Percentiles rank a stretch among this genome's conserved stretches.
Evolutionary conservation across 2,329 filamentous ascomycete species (phyloP).

Genomic region (Xylaria digitata): DNA sequence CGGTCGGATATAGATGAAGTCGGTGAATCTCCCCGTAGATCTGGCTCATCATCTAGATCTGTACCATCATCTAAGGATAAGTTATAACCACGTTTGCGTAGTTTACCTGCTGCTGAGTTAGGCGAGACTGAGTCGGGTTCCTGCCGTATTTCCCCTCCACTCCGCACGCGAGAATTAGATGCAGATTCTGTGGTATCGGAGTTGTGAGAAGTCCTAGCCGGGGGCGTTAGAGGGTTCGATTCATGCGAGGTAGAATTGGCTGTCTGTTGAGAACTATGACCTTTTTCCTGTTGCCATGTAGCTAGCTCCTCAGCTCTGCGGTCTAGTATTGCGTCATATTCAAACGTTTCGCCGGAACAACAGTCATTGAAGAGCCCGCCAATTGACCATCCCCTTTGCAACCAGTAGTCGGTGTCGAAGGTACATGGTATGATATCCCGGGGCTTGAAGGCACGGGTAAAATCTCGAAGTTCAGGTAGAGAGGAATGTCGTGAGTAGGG

Average conservation of each 20-base stretch:
- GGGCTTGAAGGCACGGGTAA: constrained; percentile 76
- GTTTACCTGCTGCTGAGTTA: background rate
- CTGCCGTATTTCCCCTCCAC: background rate
- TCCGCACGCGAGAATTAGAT: background rate
- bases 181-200: background rate
- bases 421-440: constrained; percentile 87
- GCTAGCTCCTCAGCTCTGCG: constrained; percentile 22
- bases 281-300: background rate
- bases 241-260: background rate
- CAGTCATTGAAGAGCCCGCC: constrained; percentile 75
- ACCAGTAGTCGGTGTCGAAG: constrained; percentile 72
- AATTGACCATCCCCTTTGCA: constrained; percentile 70
- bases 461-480: constrained; percentile 78
- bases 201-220: background rate
- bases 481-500: constrained; percentile 93
- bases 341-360: constrained; percentile 71
- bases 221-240: constrained; percentile 10
- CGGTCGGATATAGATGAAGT: constrained; percentile 46
- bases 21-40: constrained; percentile 48
- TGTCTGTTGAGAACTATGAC: constrained; percentile 12
- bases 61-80: background rate
- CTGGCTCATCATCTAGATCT: constrained; percentile 41
- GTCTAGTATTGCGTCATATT: constrained; percentile 73
- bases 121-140: background rate
- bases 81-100: constrained; percentile 8